phyloP scores from a whole-genome alignment of 805 yeast genomes.

The Kodamaea kaohsiungensis region DNA sequence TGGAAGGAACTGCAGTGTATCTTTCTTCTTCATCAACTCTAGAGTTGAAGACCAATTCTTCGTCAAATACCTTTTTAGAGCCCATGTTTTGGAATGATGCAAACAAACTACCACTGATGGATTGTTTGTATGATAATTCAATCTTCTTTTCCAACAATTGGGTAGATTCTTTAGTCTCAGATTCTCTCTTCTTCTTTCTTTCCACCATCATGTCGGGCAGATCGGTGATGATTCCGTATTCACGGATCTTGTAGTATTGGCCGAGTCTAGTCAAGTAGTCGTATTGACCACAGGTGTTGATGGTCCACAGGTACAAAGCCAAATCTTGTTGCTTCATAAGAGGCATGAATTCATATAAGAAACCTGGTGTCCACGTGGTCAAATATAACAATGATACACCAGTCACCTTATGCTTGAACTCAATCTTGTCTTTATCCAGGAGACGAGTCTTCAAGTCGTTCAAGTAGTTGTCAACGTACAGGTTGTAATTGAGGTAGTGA shows the following conservation, averaged over 20 bases:
- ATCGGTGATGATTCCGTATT: conserved; percentile 40
- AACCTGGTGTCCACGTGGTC: conserved; percentile 38
- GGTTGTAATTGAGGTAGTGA: conserved; percentile 36
- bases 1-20: not conserved
- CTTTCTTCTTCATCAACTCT: conserved; percentile 6
- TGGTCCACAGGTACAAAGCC: conserved; percentile 41
- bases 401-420: conserved; percentile 26
- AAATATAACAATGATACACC: conserved; percentile 41
- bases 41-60: conserved; percentile 7
- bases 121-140: conserved; percentile 7
- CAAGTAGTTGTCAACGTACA: conserved; percentile 26
- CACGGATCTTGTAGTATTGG: conserved; percentile 21
- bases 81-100: not conserved
- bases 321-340: conserved; percentile 31
- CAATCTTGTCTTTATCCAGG: conserved; percentile 15
- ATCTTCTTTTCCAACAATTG: conserved; percentile 1
- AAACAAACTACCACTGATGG: conserved; percentile 2
- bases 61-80: conserved; percentile 4
- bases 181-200: conserved; percentile 9
- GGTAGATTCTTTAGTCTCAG: conserved; percentile 1
- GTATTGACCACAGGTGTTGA: conserved; percentile 36
- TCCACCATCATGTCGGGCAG: conserved; percentile 35
- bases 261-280: conserved; percentile 34
- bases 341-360: conserved; percentile 38
- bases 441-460: conserved; percentile 9